These are phyloP conservation scores for Prunus dulcis DNA, from an alignment of 306 rosid species.

Conservation along the genomic window DNA sequence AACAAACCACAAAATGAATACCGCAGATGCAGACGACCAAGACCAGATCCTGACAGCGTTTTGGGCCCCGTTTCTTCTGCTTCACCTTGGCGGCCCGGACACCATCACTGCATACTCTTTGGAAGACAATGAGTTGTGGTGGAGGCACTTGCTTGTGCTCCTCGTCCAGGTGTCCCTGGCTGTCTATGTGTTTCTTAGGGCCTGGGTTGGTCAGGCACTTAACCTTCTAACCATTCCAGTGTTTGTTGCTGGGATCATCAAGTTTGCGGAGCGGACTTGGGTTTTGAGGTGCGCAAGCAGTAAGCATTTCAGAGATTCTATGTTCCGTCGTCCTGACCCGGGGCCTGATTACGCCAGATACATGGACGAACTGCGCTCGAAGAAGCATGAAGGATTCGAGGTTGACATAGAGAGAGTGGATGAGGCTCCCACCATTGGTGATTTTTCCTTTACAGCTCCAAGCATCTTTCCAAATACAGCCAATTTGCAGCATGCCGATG, in stretches of 20 bases:
- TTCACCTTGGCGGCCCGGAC: constrained; percentile 48
- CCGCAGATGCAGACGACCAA: neutral
- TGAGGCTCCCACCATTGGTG: neutral
- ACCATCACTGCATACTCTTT: constrained; percentile 34
- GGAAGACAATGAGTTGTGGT: constrained; percentile 41
- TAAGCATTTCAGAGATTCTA: constrained; percentile 28
- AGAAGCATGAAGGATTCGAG: constrained; percentile 12
- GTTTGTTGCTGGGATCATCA: constrained; percentile 29
- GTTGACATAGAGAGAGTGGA: neutral
- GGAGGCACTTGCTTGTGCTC: constrained; percentile 20
- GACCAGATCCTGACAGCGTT: constrained; percentile 10
- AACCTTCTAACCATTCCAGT: constrained; percentile 21
- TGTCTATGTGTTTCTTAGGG: constrained; percentile 4
- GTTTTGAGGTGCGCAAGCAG: constrained; percentile 29
- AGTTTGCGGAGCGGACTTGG: constrained; percentile 36
- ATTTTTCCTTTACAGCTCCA: neutral
- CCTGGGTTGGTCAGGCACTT: constrained; percentile 4
- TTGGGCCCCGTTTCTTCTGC: constrained; percentile 46
- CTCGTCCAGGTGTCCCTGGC: constrained; percentile 14
- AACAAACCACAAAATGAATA: neutral
- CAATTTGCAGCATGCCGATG: constrained; percentile 7
- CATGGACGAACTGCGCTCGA: constrained; percentile 25
- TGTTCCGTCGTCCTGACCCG: constrained; percentile 32
- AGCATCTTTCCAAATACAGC: neutral
- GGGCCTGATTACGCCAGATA: constrained; percentile 32